A percentile compares a stretch with the other conserved stretches of the same genome.
These are phyloP conservation scores for Fonsecaea erecta DNA, from an alignment of 2,329 filamentous ascomycete genomes.

Conservation along the genomic window DNA sequence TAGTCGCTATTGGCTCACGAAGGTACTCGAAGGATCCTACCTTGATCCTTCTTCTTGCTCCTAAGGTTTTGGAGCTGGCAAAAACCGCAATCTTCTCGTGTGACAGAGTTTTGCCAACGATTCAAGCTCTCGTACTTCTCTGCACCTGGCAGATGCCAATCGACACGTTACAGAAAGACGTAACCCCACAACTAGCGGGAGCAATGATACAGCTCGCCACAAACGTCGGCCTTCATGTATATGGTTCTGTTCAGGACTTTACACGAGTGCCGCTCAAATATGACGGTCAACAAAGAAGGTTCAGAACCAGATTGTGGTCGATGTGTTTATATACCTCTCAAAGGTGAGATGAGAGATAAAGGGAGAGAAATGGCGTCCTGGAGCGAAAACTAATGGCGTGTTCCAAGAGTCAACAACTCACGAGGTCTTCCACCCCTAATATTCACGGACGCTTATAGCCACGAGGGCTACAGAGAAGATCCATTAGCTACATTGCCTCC, in stretches of 20 bases:
- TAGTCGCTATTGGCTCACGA: conserved; percentile 66
- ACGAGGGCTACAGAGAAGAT: conserved; percentile 21
- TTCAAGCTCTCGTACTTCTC: conserved; percentile 27
- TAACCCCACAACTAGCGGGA: conserved; percentile 23
- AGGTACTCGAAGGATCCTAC: conserved; percentile 59
- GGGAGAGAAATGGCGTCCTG: neutral
- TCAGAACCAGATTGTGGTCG: conserved; percentile 24
- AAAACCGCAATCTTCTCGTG: conserved; percentile 21
- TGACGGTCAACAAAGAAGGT: conserved; percentile 14
- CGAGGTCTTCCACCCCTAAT: conserved; percentile 24
- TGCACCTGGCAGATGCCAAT: conserved; percentile 30
- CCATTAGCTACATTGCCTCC: conserved; percentile 12
- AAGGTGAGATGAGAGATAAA: conserved; percentile 13
- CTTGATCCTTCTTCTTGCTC: conserved; percentile 56
- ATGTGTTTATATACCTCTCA: conserved; percentile 26
- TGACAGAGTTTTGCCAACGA: conserved; percentile 19
- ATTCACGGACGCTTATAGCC: conserved; percentile 21
- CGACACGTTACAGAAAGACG: conserved; percentile 24
- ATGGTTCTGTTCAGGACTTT: conserved; percentile 28
- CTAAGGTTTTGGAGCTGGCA: conserved; percentile 21
- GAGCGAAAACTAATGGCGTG: neutral
- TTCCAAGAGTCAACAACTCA: conserved; percentile 18
- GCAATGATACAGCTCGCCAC: conserved; percentile 25
- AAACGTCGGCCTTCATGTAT: conserved; percentile 27
- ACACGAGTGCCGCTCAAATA: conserved; percentile 15